Evolutionary conservation across 2,329 filamentous ascomycete genomes (phyloP).

Genomic region (Rutstroemia sp.): DNA sequence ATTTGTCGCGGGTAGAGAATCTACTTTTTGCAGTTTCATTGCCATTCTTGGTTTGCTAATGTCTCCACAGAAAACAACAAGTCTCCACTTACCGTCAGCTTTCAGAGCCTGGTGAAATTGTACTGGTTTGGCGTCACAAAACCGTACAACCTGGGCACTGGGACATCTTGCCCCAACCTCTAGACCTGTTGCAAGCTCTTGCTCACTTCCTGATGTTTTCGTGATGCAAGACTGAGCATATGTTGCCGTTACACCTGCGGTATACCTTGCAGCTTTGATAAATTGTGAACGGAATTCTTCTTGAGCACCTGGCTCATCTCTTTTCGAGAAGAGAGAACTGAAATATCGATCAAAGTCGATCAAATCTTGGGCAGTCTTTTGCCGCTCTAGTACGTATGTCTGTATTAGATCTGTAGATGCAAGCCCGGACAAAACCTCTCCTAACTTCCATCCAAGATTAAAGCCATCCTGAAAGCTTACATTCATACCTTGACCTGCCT

Average conservation of each 20-base stretch:
- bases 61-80: not conserved
- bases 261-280: not conserved
- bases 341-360: constrained; percentile 49
- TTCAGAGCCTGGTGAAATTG: not conserved
- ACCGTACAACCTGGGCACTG: not conserved
- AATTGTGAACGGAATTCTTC: not conserved
- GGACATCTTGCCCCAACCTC: not conserved
- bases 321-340: not conserved
- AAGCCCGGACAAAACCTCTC: constrained; percentile 42
- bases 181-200: not conserved
- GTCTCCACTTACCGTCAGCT: not conserved
- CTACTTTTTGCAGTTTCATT: not conserved
- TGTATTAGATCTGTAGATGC: constrained; percentile 46
- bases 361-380: constrained; percentile 54
- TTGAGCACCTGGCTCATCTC: not conserved
- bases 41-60: not conserved
- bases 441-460: constrained; percentile 55
- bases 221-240: not conserved
- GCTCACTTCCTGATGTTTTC: not conserved
- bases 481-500: constrained; percentile 56
- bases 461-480: constrained; percentile 52
- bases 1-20: too few relatives aligned
- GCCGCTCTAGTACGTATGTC: constrained; percentile 56
- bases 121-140: not conserved
- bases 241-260: not conserved